phyloP scores from a whole-genome alignment of 257 asterid species.

The Osmanthus fragrans region DNA sequence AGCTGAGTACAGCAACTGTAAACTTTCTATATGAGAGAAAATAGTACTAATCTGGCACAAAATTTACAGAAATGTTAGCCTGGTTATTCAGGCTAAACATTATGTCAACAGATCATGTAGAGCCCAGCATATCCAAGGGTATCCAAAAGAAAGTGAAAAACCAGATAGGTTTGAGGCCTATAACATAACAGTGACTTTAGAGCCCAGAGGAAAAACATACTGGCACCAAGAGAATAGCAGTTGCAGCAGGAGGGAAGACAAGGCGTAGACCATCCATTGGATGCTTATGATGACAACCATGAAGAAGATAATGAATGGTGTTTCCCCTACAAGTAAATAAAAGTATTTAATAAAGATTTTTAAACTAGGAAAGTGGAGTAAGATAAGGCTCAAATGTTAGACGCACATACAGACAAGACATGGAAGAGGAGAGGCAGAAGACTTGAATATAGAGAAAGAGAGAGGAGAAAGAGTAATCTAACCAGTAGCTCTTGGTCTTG shows the following conservation, averaged over 20 bases:
- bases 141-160: background rate
- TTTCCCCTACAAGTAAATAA: constrained; percentile 42
- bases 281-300: constrained; percentile 70
- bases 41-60: background rate
- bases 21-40: too few relatives aligned
- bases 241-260: constrained; percentile 86
- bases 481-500: constrained; percentile 62
- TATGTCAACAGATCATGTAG: background rate
- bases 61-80: background rate
- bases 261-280: constrained; percentile 46
- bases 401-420: background rate
- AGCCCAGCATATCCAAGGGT: background rate
- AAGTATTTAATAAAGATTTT: constrained; percentile 6
- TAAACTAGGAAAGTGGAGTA: background rate
- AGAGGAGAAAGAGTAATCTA: constrained; percentile 21
- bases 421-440: background rate
- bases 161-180: background rate
- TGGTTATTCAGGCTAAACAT: background rate
- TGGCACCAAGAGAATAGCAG: constrained; percentile 61
- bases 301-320: constrained; percentile 61
- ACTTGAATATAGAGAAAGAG: background rate
- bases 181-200: background rate
- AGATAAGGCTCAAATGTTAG: background rate
- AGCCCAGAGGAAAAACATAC: constrained; percentile 33
- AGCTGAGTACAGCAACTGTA: background rate